Evolutionary conservation across 257 asterid genomes (phyloP).

Genomic region (Plectranthus barbatus): DNA sequence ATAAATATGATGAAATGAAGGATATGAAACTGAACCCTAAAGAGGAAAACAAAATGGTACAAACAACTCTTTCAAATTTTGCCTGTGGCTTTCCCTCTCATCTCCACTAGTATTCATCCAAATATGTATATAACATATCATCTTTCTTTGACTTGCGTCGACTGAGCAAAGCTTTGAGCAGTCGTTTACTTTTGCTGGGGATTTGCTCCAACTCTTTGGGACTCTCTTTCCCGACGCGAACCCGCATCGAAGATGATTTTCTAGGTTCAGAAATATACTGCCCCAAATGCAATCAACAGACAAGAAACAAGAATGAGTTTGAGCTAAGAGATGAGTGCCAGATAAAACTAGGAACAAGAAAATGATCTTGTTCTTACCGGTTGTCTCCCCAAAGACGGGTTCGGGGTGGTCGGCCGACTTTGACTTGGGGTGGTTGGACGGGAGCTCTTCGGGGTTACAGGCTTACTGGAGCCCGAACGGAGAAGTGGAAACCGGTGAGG

Average conservation of each 20-base stretch:
- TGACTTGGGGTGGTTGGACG: conserved; percentile 58
- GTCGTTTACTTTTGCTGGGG: conserved; percentile 81
- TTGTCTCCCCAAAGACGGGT: conserved; percentile 53
- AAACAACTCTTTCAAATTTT: conserved; percentile 16
- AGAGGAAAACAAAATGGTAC: conserved; percentile 11
- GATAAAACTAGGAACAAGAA: too few species aligned
- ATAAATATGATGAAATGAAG: neutral
- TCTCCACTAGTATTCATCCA: conserved; percentile 67
- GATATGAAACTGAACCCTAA: neutral
- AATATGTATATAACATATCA: conserved; percentile 65
- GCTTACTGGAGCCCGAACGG: conserved; percentile 65
- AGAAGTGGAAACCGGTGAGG: conserved; percentile 81
- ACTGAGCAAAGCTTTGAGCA: conserved; percentile 79
- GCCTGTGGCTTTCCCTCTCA: neutral
- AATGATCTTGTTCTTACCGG: conserved; percentile 16
- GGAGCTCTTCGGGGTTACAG: conserved; percentile 63
- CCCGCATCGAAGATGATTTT: conserved; percentile 79
- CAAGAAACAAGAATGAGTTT: neutral
- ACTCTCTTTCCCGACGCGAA: conserved; percentile 51
- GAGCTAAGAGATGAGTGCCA: too few species aligned
- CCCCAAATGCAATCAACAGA: neutral
- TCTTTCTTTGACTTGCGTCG: conserved; percentile 91
- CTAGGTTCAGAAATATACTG: conserved; percentile 67
- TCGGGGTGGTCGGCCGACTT: conserved; percentile 71
- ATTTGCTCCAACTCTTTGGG: conserved; percentile 45